Base-by-base conservation (phyloP, 176 grass and related monocot genomes). In the Elaeis guineensis region DNA sequence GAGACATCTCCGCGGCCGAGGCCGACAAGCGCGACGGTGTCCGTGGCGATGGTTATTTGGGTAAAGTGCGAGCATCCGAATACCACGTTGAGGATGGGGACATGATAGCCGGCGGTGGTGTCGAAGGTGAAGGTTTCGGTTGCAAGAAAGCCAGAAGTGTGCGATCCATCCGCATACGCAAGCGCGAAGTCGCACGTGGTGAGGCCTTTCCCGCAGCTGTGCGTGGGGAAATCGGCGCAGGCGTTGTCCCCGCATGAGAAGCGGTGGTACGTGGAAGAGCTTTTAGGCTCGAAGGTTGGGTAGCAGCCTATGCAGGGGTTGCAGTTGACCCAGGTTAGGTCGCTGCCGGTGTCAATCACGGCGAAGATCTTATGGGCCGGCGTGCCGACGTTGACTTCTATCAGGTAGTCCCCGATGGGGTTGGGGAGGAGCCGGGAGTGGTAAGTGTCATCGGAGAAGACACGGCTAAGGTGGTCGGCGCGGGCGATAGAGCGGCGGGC, bases 301-400 rank as follows among this genome's bases (percentile, higher is more conserved):
- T 25, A 71, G 69, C 56, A 71, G 1, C 12, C 7, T 12, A 15
- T 0, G 57, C 69, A 72, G 5, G 69, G 69, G 4, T 32, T 18
- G 69, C 69, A 72, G 57, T 72, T 53, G 57, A 49, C 16, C 69
- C 69, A 72, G 3, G 20, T 53, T 5, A 72, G 69, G 25, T 72
- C 69, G 48, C 69, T 72, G 57, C 69, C 69, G 24, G 69, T 61
- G 57, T 72, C 69, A 49, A 49, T 58, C 4, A 72, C 62, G 21
- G 48, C 49, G 17, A 61, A 0, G 57, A 72, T 35, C 57, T 35
- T 52, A 7, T 16, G 4, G 8, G 48, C 14, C 23, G 69, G 69
- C 12, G 49, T 62, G 17, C 69, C 69, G 39, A 72, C 3, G 21
- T 19, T n/a, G n/a, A n/a, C n/a, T n/a, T n/a, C n/a, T n/a, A n/a